These are phyloP conservation scores for Leccinum sublutescens DNA, from an alignment of 768 basidiomycete genomes.

Conservation along the genomic window DNA sequence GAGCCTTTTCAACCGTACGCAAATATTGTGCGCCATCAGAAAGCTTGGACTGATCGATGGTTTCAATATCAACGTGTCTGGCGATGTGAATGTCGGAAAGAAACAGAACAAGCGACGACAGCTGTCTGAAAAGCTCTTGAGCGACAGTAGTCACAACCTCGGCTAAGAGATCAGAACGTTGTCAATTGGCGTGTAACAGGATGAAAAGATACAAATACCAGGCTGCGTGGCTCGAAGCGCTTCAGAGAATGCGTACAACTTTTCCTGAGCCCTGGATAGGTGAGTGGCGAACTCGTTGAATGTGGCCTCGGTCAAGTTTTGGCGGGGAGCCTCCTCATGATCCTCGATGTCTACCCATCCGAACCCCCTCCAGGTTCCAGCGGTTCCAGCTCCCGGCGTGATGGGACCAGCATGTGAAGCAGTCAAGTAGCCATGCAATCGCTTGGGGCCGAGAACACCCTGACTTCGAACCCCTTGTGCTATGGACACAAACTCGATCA, in stretches of 20 bases:
- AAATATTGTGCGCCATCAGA: conserved; percentile 38
- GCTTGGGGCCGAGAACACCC: conserved; percentile 31
- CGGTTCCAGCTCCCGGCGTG: conserved; percentile 49
- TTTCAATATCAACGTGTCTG: conserved; percentile 50
- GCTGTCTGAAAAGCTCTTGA: conserved; percentile 34
- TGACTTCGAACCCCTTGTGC: conserved; percentile 44
- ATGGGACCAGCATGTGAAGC: conserved; percentile 39
- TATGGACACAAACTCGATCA: conserved; percentile 64
- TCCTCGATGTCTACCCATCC: conserved; percentile 45
- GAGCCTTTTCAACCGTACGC: conserved; percentile 45
- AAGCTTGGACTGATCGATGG: conserved; percentile 32
- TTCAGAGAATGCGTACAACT: conserved; percentile 21
- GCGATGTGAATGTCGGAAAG: conserved; percentile 53
- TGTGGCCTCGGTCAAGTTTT: conserved; percentile 27
- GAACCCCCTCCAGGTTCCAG: conserved; percentile 52
- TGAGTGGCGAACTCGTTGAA: conserved; percentile 35
- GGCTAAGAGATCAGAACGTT: conserved; percentile 10
- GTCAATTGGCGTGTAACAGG: conserved; percentile 1
- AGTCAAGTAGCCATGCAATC: conserved; percentile 37
- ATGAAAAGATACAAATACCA: conserved; percentile 14
- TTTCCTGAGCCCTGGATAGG: conserved; percentile 30
- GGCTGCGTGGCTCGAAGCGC: conserved; percentile 17
- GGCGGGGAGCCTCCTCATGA: conserved; percentile 30
- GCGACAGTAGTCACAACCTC: conserved; percentile 26
- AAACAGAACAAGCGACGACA: conserved; percentile 41